Evolutionary conservation across 805 yeast genomes (phyloP), one percentile per base, ranked within the genome.

Genomic region (Sugiyamaella boreocaroliniensis): DNA sequence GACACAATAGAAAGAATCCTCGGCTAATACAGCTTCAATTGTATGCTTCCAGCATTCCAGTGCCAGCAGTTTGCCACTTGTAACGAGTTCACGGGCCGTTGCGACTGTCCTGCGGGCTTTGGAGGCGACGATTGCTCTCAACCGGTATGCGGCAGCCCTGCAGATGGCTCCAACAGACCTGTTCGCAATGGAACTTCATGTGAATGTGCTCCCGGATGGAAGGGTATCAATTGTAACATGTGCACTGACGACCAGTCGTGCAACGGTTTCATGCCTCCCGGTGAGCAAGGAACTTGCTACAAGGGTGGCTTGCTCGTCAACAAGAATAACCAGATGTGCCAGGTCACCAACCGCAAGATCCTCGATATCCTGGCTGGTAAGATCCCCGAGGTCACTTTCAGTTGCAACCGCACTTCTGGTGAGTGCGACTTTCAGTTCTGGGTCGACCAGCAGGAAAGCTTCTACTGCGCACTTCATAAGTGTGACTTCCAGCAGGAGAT

Each of bases 41-140:
- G 99, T 73, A 86, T 89, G 76, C 75, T 89, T 11, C 95, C 97
- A 1, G 85, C 89, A 57, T 89, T 86, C 63, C 84, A 82, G 57
- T 93, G 99, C 69, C 81, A 86, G 54, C 99, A 93, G 62, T 93
- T 83, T 64, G 89, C 96, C 26, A 70, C 69, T n/a, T 93, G 99
- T 71, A 87, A 93, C 67, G 78, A 84, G 34, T 88, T 75, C 68
- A 86, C 92, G 4, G 99, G 99, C 1, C 77, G 83, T 64, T 93
- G 99, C 72, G 95, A 87, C 50, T 93, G 99, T 71, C 79, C 88
- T 43, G 82, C 81, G 40, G 99, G 99, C 0, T 93, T 85, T 71
- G 97, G 96, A 2, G 97, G 98, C 7, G 81, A 82, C 62, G 97
- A 93, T 67, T 93, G 99, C 69, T 78, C 89, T 1, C 78, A 79